Conservation (phyloP, 2,329 filamentous ascomycete species). For the Zasmidium citrigriseum region DNA sequence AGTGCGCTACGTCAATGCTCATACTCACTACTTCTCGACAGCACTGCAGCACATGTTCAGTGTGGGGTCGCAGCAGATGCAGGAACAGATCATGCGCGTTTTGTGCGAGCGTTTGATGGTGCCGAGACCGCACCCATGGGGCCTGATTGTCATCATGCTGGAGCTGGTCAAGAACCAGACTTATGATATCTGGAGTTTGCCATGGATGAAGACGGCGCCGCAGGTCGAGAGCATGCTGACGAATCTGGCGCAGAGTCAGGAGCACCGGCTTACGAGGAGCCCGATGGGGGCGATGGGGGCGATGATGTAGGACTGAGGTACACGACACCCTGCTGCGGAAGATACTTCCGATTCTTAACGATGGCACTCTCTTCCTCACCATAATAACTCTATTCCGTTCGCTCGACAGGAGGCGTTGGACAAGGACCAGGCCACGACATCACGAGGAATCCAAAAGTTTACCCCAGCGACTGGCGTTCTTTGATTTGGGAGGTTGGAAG, state of each 20-base stretch:
- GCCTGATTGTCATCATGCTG: conserved; percentile 80
- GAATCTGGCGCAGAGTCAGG: conserved; percentile 31
- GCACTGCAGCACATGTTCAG: conserved; percentile 81
- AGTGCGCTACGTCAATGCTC: conserved; percentile 82
- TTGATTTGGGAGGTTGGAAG: neutral
- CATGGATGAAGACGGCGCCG: conserved; percentile 85
- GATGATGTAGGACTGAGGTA: neutral
- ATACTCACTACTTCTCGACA: conserved; percentile 92
- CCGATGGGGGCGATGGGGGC: conserved; percentile 8
- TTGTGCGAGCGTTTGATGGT: conserved; percentile 85
- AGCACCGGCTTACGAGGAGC: conserved; percentile 17
- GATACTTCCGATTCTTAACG: too few relatives aligned
- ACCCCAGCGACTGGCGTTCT: neutral
- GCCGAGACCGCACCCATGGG: conserved; percentile 94
- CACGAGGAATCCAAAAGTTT: neutral
- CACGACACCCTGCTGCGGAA: too few relatives aligned
- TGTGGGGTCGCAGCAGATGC: conserved; percentile 67
- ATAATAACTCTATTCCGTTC: neutral
- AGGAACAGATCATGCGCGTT: conserved; percentile 87
- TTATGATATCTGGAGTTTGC: conserved; percentile 88
- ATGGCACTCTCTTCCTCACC: neutral
- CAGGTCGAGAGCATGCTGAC: conserved; percentile 61
- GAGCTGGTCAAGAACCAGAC: conserved; percentile 90
- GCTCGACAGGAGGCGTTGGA: neutral
- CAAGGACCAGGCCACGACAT: neutral